Conservation (phyloP, 768 basidiomycete genomes). For the Pleurotus sapidus region DNA sequence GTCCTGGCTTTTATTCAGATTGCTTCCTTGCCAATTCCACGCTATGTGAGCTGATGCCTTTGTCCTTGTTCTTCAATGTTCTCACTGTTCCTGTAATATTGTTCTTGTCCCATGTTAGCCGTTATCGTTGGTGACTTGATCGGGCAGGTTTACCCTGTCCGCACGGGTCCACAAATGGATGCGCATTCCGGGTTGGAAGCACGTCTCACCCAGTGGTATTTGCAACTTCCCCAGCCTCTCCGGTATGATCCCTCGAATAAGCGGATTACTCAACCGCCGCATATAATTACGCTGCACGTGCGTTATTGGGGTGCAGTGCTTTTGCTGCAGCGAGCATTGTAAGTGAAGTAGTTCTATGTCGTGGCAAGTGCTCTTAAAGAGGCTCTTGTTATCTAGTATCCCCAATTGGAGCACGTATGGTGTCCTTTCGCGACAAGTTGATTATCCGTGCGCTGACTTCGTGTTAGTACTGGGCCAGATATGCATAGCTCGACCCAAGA, state of each 20-base stretch:
- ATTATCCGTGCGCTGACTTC: neutral
- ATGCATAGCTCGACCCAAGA: constrained; percentile 47
- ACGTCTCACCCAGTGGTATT: constrained; percentile 72
- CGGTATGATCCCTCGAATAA: constrained; percentile 57
- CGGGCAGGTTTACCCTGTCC: constrained; percentile 68
- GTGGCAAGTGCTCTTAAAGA: constrained; percentile 9
- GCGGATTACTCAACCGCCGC: constrained; percentile 54
- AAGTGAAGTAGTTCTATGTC: constrained; percentile 28
- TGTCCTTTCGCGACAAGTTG: neutral
- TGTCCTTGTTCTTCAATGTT: neutral
- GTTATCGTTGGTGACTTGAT: constrained; percentile 67
- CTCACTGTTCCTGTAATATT: neutral
- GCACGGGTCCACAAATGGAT: constrained; percentile 40
- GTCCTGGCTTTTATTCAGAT: constrained; percentile 46
- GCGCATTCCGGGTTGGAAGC: constrained; percentile 57
- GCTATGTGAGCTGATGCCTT: constrained; percentile 45
- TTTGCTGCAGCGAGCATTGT: constrained; percentile 78
- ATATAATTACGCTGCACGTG: constrained; percentile 66
- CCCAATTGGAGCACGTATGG: constrained; percentile 69
- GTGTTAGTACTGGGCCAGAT: constrained; percentile 38
- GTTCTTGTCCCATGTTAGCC: constrained; percentile 33
- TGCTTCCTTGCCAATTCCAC: constrained; percentile 54
- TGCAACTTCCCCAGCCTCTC: constrained; percentile 62
- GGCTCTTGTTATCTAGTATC: constrained; percentile 40
- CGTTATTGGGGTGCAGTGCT: constrained; percentile 77